Evolutionary conservation across 495 filamentous ascomycete species (phyloP).

Genomic region (Daldinia bambusicola): DNA sequence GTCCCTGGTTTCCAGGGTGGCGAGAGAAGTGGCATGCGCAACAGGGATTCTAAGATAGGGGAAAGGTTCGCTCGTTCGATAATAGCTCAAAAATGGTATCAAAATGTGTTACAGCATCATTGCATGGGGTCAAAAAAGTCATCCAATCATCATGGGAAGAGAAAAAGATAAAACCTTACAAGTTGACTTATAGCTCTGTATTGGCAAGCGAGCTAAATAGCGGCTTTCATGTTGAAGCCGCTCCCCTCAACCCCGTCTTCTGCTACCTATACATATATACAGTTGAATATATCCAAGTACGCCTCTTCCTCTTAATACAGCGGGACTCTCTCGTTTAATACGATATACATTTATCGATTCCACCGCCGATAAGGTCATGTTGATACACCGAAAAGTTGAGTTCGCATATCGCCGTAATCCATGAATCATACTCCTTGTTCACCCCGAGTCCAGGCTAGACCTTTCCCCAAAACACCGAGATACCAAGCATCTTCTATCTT

Average conservation of each 20-base stretch:
- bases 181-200: not conserved
- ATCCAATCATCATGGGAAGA: not conserved
- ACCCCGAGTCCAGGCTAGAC: not conserved
- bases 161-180: not conserved
- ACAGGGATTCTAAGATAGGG: slow-evolving; percentile 68
- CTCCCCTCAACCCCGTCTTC: not conserved
- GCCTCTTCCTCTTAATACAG: slow-evolving; percentile 11
- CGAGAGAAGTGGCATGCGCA: slow-evolving; percentile 81
- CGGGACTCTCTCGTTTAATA: not conserved
- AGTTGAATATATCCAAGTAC: slow-evolving; percentile 21
- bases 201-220: not conserved
- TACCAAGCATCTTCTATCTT: slow-evolving; percentile 8
- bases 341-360: not conserved
- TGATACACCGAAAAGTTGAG: slow-evolving; percentile 39
- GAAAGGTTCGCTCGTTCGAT: not conserved
- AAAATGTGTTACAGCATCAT: not conserved
- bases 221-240: not conserved
- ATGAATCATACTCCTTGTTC: slow-evolving; percentile 2
- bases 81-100: not conserved
- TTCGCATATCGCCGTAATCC: slow-evolving; percentile 31
- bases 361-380: slow-evolving; percentile 6
- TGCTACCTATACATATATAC: slow-evolving; percentile 30
- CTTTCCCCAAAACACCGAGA: slow-evolving; percentile 7
- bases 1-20: slow-evolving; percentile 86
- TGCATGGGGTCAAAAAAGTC: not conserved